Evolutionary conservation across 2,329 filamentous ascomycete genomes (phyloP), one percentile per base, ranked within the genome.

Genomic region (Claviceps maximensis): DNA sequence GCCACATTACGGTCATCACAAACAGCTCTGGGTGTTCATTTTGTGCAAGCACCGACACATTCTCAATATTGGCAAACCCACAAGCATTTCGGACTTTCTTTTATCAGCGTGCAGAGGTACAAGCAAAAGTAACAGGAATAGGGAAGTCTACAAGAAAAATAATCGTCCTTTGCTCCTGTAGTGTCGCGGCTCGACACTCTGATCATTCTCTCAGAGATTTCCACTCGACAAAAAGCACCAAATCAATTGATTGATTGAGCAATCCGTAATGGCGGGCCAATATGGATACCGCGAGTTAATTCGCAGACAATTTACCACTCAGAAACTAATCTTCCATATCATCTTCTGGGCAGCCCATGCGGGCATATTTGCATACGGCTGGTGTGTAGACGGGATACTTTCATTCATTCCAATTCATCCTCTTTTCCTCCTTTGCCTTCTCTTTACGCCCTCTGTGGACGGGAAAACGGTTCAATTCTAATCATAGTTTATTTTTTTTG

Each of bases 271-370:
- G 65, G 64, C 60, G 56, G 65, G 69, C 53, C 70, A 74, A 67
- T 52, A 75, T 68, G 71, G 62, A 47, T 69, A 67, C 49, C 47
- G 60, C 56, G 67, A 70, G 59, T 61, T 78, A 57, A 58, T 82
- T 58, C 76, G 73, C 67, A 81, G 82, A 69, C 82, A 89, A 70
- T 78, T 90, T 56, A 82, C 80, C 52, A 69, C 77, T 17, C 74
- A 76, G 51, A 95, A 94, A 68, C 66, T 95, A 53, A 55, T 86
- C 48, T 95, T 94, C 69, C 86, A 94, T 67, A 61, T 87, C 58
- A 67, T 93, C 50, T 95, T 94, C 66, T 91, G 89, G 83, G 77
- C 76, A 3, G 72, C 87, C 44, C 89, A 95, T 64, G 82, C 82
- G 68, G 83, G 75, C 25, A 67, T 94, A n/a, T 95, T 95, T 66